Base-by-base conservation (phyloP, 139 green algal genomes). In the Chlamydomonas incerta region DNA sequence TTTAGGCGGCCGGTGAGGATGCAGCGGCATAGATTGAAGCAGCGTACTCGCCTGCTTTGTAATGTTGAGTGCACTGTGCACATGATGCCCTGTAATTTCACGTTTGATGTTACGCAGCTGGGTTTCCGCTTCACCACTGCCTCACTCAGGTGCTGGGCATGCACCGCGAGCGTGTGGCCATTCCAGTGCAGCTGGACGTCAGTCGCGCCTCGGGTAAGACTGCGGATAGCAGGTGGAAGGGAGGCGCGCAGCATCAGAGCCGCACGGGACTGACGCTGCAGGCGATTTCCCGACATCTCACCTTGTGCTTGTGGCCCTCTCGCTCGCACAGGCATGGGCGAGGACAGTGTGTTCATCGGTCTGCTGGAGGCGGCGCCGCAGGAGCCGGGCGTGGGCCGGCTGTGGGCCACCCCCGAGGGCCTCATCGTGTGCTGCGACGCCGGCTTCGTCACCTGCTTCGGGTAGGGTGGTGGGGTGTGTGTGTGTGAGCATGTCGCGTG, bases 111-210 rank as follows among this genome's bases (percentile, higher is more conserved):
- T 58, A 15, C 15, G 52, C 52, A 23, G 13, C 15, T 58, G 11
- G 13, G 13, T 15, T 58, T 58, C 52, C 52, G 11, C 11, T 18
- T 35, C 63, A 14, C 24, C 8, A 4, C n/a, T 41, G 14, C 31
- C 65, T 23, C 31, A 29, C 41, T 15, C 60, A 50, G 28, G 62
- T 73, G 28, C 35, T 72, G 63, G 76, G 77, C 14, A 84, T 84
- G 63, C 77, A 84, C 65, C 65, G 52, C n/a, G 77, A 84, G 46
- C 29, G 77, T 46, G 60, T 84, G 63, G 77, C 77, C 28, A 74
- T 84, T n/a, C 77, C 77, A 18, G 11, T 84, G 77, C 46, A 47
- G 29, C 15, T 84, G 1, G 18, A 46, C 3, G 34, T 84, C 41
- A 67, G 28, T 46, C 74, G 72, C 63, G 77, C 77, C 0, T 74